phyloP scores from a whole-genome alignment of 2,329 filamentous ascomycete genomes.

The Sclerotinia sclerotiorum region DNA sequence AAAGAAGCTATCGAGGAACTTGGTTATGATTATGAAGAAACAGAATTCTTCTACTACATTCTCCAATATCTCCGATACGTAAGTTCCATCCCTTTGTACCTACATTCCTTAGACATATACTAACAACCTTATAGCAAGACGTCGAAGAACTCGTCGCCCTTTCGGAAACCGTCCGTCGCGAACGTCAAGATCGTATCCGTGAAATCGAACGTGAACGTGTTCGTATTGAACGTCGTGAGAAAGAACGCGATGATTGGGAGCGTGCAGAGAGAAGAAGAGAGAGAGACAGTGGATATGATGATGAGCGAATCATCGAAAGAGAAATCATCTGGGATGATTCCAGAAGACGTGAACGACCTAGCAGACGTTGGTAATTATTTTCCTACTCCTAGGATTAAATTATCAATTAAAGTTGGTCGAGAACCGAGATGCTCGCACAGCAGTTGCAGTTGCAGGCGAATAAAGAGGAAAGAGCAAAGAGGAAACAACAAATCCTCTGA shows the following conservation, averaged over 20 bases:
- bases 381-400: not conserved
- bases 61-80: slow-evolving; percentile 89
- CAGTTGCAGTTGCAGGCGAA: not conserved
- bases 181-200: slow-evolving; percentile 52
- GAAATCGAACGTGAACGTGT: slow-evolving; percentile 58
- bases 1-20: slow-evolving; percentile 81
- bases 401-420: not conserved
- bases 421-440: not conserved
- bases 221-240: slow-evolving; percentile 53
- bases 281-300: slow-evolving; percentile 48
- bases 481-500: not conserved
- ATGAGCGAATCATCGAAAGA: slow-evolving; percentile 65
- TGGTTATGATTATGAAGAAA: slow-evolving; percentile 90
- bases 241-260: slow-evolving; percentile 43
- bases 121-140: slow-evolving; percentile 65
- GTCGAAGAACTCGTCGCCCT: slow-evolving; percentile 80
- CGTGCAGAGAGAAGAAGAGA: slow-evolving; percentile 37
- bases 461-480: not conserved
- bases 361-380: slow-evolving; percentile 17
- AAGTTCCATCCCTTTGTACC: slow-evolving; percentile 46
- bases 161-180: slow-evolving; percentile 76
- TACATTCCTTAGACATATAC: slow-evolving; percentile 27
- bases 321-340: slow-evolving; percentile 62
- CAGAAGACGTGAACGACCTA: slow-evolving; percentile 18
- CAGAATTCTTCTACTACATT: slow-evolving; percentile 84